Evolutionary conservation across 2,329 filamentous ascomycete genomes (phyloP).

Genomic region (Paecilomyces sp.): DNA sequence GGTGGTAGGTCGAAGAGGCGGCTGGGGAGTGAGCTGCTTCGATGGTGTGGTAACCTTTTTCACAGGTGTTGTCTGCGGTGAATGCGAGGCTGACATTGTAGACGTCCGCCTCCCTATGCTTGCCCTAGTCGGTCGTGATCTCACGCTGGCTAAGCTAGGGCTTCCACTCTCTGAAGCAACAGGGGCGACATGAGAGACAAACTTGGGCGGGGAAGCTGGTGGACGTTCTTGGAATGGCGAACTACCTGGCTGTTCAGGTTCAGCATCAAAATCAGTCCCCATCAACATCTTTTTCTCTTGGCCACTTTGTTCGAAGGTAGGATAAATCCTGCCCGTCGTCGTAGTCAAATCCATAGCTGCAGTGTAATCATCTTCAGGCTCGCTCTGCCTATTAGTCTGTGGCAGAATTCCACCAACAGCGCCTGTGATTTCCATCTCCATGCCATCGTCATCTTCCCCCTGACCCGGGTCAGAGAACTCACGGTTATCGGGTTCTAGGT

Average conservation of each 20-base stretch:
- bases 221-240: slow-evolving; percentile 40
- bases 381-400: slow-evolving; percentile 31
- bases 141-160: slow-evolving; percentile 49
- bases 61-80: slow-evolving; percentile 31
- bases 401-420: slow-evolving; percentile 39
- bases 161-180: slow-evolving; percentile 46
- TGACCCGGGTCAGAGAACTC: slow-evolving; percentile 15
- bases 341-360: slow-evolving; percentile 63
- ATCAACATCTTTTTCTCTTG: slow-evolving; percentile 51
- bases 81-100: slow-evolving; percentile 35
- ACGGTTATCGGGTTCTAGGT: slow-evolving; percentile 13
- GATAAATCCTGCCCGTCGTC: slow-evolving; percentile 56
- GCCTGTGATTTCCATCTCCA: slow-evolving; percentile 56
- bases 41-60: slow-evolving; percentile 31
- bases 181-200: slow-evolving; percentile 24
- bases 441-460: slow-evolving; percentile 23
- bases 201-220: slow-evolving; percentile 23
- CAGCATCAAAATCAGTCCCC: slow-evolving; percentile 51
- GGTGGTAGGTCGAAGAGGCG: slow-evolving; percentile 35
- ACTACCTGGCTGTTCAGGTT: slow-evolving; percentile 37
- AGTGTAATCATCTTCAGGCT: slow-evolving; percentile 37
- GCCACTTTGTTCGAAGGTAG: slow-evolving; percentile 31
- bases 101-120: slow-evolving; percentile 40
- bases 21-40: slow-evolving; percentile 39
- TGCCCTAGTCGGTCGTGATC: slow-evolving; percentile 36